phyloP scores from a whole-genome alignment of 78 protist genomes.

The Goniomonas avonlea region DNA sequence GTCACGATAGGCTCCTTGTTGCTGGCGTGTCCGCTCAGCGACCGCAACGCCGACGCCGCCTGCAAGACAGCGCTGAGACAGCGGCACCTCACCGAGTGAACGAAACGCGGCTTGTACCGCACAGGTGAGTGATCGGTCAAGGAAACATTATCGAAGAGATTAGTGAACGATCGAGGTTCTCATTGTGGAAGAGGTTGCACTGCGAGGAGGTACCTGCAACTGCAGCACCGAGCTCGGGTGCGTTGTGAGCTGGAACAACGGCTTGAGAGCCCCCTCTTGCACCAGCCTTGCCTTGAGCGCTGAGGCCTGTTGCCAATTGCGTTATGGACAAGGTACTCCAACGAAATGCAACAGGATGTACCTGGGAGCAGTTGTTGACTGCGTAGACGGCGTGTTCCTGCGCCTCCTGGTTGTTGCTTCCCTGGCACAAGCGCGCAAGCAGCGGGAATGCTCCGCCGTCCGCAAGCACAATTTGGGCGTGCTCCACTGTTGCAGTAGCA shows the following conservation, averaged over 20 bases:
- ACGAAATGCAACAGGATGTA: not conserved
- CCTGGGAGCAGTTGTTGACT: constrained; percentile 15
- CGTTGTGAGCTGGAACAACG: not conserved
- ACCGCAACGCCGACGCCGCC: constrained; percentile 20
- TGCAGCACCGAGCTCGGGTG: not conserved
- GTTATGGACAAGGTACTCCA: not conserved
- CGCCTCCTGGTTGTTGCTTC: not conserved
- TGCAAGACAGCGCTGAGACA: too few relatives aligned
- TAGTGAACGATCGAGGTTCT: too few relatives aligned
- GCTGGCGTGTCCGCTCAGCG: not conserved
- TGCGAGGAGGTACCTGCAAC: constrained; percentile 15
- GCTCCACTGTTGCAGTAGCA: too few relatives aligned
- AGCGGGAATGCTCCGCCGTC: constrained; percentile 10
- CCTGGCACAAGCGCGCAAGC: not conserved
- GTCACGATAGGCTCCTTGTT: constrained; percentile 24
- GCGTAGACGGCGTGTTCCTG: not conserved
- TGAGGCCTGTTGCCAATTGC: not conserved
- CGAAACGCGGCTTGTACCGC: too few relatives aligned
- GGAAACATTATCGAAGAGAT: too few relatives aligned
- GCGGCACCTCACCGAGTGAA: too few relatives aligned
- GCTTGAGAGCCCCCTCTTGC: not conserved
- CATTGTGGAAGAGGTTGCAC: too few relatives aligned
- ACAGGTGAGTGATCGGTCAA: too few relatives aligned
- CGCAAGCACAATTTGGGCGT: constrained; percentile 5
- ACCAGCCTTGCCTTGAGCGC: constrained; percentile 2